phyloP scores from a whole-genome alignment of 75 land plant species.

The Picea glauca region DNA sequence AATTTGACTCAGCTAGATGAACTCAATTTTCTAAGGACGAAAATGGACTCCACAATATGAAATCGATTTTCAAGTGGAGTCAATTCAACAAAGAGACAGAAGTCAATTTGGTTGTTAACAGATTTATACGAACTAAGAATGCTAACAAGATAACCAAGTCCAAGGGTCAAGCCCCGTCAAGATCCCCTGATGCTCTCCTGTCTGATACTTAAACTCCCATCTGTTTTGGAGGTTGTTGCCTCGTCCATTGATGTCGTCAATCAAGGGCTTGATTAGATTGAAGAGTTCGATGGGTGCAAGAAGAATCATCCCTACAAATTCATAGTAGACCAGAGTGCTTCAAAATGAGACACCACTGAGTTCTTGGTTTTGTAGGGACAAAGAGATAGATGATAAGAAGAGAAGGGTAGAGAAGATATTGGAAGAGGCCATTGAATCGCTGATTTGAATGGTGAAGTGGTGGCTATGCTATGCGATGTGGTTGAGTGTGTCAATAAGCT shows the following conservation, averaged over 20 bases:
- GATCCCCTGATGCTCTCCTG: slow-evolving; percentile 2
- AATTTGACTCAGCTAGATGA: no score
- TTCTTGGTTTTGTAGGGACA: slow-evolving; percentile 31
- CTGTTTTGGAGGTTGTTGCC: slow-evolving; percentile 76
- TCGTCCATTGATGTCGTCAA: slow-evolving; percentile 67
- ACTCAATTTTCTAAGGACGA: no score
- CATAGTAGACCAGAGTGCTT: slow-evolving; percentile 3
- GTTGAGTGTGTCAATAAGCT: no score
- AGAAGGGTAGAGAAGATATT: slow-evolving; percentile 67
- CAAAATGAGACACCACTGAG: slow-evolving; percentile 12
- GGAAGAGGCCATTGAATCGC: slow-evolving; percentile 22
- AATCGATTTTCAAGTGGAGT: no score
- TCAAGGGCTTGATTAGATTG: slow-evolving; percentile 16
- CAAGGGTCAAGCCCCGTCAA: slow-evolving; percentile 8
- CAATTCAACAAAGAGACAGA: no score
- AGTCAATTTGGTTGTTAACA: no score
- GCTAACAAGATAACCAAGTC: no score
- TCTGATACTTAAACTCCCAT: slow-evolving; percentile 20
- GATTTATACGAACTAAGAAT: no score
- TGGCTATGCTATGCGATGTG: no score
- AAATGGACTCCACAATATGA: no score
- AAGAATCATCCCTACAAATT: not conserved
- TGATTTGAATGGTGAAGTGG: no score
- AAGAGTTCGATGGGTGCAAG: slow-evolving; percentile 14
- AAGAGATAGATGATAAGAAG: slow-evolving; percentile 79